Base-by-base conservation (phyloP, 768 basidiomycete species). In the Trichaptum fuscoviolaceum region DNA sequence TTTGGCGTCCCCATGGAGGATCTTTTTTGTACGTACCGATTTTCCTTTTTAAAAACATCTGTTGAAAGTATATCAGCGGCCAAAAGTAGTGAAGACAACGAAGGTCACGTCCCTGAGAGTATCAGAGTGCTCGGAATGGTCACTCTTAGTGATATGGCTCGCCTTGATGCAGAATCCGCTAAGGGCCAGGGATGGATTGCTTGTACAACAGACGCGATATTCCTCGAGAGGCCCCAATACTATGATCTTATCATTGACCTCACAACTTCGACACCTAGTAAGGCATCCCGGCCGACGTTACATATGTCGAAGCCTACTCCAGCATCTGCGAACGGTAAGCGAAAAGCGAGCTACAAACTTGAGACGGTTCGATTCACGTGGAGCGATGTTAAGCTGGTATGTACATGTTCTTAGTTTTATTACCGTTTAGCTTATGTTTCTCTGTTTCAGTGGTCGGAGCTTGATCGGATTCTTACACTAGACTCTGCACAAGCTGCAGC, bases 191-290 rank as follows among this genome's bases (percentile, higher is more conserved):
- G 92, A 23, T 95, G 92, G 92, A 85, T 94, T 64, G 92, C 92
- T 35, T 94, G 92, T 84, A 92, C 93, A 10, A 93, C 93, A 1
- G 93, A 95, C 69, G 87, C 92, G 9, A 84, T 95, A 20, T 94
- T 91, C 77, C 79, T 93, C 58, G 93, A 95, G 69, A 91, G 88
- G 73, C 89, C 92, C 0, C 78, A 84, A 2, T 86, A 85, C 70
- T 95, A 93, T 71, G 93, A 95, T 73, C 80, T 95, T 17, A 77
- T 95, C 63, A 87, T 95, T 67, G 91, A 95, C 75, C 77, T 94
- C 62, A 90, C 90, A 57, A 87, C 89, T 8, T 83, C 84, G 7
- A 85, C 86, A 18, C 84, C 83, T 20, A 82, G 79, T 72, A 86
- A 83, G 72, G 80, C 82, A 18, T 82, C 87, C 24, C 83, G 89